Conservation (phyloP, 2,329 filamentous ascomycete species). For the Penicillium sp. region DNA sequence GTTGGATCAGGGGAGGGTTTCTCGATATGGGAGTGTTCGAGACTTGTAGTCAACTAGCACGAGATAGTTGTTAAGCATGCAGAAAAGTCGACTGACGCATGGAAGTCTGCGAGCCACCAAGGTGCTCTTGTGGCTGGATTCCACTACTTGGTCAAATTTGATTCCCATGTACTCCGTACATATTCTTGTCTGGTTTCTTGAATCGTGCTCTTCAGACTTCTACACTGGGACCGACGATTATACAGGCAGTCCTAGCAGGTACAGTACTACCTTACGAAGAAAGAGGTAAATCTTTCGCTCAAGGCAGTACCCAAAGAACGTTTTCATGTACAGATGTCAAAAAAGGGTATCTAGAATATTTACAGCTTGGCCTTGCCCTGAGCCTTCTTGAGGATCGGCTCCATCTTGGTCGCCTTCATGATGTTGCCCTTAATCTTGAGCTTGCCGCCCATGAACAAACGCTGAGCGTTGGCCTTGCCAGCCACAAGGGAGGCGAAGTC, state of each 20-base stretch:
- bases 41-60: conserved; percentile 17
- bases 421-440: conserved; percentile 97
- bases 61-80: neutral
- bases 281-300: neutral
- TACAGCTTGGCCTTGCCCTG: conserved; percentile 78
- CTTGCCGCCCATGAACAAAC: conserved; percentile 97
- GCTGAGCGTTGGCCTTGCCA: conserved; percentile 92
- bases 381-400: conserved; percentile 87
- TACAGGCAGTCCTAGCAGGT: neutral
- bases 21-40: conserved; percentile 30
- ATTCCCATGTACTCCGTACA: neutral
- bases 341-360: conserved; percentile 23
- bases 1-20: conserved; percentile 53
- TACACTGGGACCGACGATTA: no score
- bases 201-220: neutral
- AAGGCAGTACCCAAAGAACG: neutral
- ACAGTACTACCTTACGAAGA: neutral
- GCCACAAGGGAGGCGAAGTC: conserved; percentile 82
- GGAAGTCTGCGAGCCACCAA: neutral
- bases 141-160: neutral
- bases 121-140: no score
- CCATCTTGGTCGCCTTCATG: conserved; percentile 97
- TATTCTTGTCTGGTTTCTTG: neutral
- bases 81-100: neutral
- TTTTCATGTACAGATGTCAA: conserved; percentile 18